Percentiles rank a stretch among this genome's conserved stretches.
These are phyloP conservation scores for Geotrichum macrosporum DNA, from an alignment of 1,139 yeast species.

Conservation along the genomic window DNA sequence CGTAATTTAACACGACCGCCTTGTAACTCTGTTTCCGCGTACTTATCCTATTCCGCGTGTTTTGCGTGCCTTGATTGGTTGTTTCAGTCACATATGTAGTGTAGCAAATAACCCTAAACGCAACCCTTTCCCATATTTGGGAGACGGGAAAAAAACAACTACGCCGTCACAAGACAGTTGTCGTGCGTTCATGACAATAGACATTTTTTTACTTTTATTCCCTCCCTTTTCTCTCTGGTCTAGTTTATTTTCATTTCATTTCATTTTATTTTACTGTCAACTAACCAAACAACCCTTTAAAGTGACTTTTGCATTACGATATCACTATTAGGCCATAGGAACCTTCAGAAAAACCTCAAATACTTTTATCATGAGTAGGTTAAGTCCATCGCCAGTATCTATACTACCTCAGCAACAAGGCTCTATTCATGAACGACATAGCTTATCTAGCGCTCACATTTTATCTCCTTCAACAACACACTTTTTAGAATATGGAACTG, in stretches of 20 bases:
- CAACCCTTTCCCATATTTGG: neutral
- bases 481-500: neutral
- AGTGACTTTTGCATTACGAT: too few relatives aligned
- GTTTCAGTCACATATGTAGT: too few relatives aligned
- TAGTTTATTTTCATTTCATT: too few relatives aligned
- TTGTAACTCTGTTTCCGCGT: too few relatives aligned
- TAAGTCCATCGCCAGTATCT: slow-evolving; percentile 10
- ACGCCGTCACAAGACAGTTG: neutral
- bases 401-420: slow-evolving; percentile 6
- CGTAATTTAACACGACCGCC: too few relatives aligned
- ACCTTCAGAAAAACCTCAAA: neutral
- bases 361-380: slow-evolving; percentile 4
- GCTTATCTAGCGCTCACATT: neutral
- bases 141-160: neutral
- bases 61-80: too few relatives aligned
- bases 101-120: too few relatives aligned
- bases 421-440: neutral
- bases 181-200: neutral
- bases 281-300: too few relatives aligned
- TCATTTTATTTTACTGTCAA: too few relatives aligned
- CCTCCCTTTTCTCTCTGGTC: too few relatives aligned
- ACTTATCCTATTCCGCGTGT: too few relatives aligned
- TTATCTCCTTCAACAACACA: slow-evolving; percentile 1
- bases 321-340: too few relatives aligned
- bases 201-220: neutral